Base-by-base conservation (phyloP, 257 asterid genomes). In the Petrea volubilis region DNA sequence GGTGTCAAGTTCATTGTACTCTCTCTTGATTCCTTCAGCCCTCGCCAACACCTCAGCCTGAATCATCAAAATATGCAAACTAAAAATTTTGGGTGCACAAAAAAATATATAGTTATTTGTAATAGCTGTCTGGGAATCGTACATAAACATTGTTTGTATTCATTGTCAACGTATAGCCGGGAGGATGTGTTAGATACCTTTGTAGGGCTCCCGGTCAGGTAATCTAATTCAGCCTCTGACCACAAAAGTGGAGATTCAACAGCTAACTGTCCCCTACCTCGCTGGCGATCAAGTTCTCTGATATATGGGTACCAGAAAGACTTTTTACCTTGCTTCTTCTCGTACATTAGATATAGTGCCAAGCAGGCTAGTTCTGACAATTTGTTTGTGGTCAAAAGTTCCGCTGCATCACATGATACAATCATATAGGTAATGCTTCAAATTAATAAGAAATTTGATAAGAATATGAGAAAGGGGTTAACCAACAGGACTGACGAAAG, bases 181-280 rank as follows among this genome's bases (percentile, higher is more conserved):
- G 29, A 17, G 64, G 14, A 34, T 38, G 40, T 51, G 50, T 49
- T n/a, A 57, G 60, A 71, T 75, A 91, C 99, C 98, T 88, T 88
- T 20, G 90, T 88, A 69, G 99, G 99, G 81, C 98, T 95, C 75
- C 99, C 99, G 23, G 86, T 84, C 78, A 95, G 82, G 83, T 84
- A 95, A 77, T 87, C 81, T 44, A 95, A 73, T 80, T 92, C 99
- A 68, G 89, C 83, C 38, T 90, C 91, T n/a, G 98, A 90, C 99
- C 99, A 92, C 25, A 95, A 62, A 64, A 95, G 96, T 23, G 99
- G 98, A 0, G 98, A 95, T 75, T 92, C 99, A 69, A 95, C 98
- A 70, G 98, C 94, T 75, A 95, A 86, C 86, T 95, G 99, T 7
- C 99, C 99, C 81, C 99, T 87, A 51, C 96, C 99, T 68, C 98